Base-by-base conservation (phyloP, 257 asterid genomes). In the Capsicum rhomboideum region DNA sequence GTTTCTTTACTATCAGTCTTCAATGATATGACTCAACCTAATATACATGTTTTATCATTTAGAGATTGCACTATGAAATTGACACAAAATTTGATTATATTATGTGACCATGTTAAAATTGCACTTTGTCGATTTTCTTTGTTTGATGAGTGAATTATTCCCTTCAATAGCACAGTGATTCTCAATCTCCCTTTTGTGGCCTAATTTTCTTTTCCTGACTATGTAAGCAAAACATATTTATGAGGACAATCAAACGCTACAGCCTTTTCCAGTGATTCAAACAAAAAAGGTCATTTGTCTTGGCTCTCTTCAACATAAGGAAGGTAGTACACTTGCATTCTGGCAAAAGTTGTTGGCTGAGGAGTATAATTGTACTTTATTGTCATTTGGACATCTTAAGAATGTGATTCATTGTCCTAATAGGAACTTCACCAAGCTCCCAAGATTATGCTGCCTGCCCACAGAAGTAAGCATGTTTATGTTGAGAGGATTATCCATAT, bases 351-450 rank as follows among this genome's bases (percentile, higher is more conserved):
- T 55, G 83, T 81, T 55, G 84, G 67, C 82, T 69, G 83, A 82
- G 29, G 64, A 82, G n/a, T 26, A 61, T 87, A 81, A 42, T 71
- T 72, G 37, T 79, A 84, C 58, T 83, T 42, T 58, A 77, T 69
- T 85, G 66, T 71, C 50, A 28, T 21, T 53, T 80, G 85, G 54
- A 82, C 68, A 63, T 82, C 23, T 72, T 72, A 83, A 66, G 18
- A 66, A 78, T 37, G 83, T 55, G 64, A 49, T 84, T 82, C 88
- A 86, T 26, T 83, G 46, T 90, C 88, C 79, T 52, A 84, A 83
- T 90, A 93, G 98, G 91, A 90, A 79, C 84, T 58, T 80, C 90
- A 58, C 78, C 91, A 61, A 87, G 89, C 87, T 85, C 75, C 85
- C 88, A 79, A 74, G 79, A 81, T 77, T 87, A 85, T 88, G 91